Base-by-base conservation (phyloP, 208 protist species). In the Leishmania arabica region DNA sequence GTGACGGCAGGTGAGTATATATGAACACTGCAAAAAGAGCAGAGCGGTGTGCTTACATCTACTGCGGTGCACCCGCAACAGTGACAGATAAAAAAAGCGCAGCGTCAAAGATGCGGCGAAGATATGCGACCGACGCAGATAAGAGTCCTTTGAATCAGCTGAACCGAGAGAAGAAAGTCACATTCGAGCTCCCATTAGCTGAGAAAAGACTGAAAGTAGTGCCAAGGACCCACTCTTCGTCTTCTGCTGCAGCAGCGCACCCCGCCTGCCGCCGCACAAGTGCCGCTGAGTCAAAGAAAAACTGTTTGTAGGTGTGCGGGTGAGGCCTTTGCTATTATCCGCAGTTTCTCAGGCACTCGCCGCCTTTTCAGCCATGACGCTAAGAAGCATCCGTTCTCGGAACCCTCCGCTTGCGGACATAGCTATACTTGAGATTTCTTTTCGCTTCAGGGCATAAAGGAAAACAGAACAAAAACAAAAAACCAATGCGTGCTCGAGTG, bases 401-500 rank as follows among this genome's bases (percentile, higher is more conserved):
- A 13, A 64, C 11, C 15, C 11, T 3, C 58, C 27, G 7, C 51
- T 1, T 21, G 0, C 17, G 6, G 0, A 54, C 17, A 21, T 27
- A 11, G 5, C 15, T 47, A 3, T 27, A 34, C 19, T 34, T 8
- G 1, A 24, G 34, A 27, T 15, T 70, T 13, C 0, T 19, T 54
- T 53, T 75, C 8, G 9, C 0, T 21, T 54, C 51, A 54, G 51
- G 15, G 15, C 3, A 21, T 21, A 17, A 37, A 40, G 15, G 40
- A 13, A 13, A 2, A 34, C 3, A 11, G n/a, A 53, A 8, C 58
- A 15, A 75, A 84, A 65, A 74, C 79, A 80, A 78, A 75, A 42
- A 83, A 85, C 37, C 1, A 81, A 84, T 8, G 27, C 27, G 11
- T 31, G 58, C 58, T 31, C n/a, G 58, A 64, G 11, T 31, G 27